Percentiles rank a stretch among this genome's conserved stretches.
Conservation (phyloP, 441 rosid genomes). For the Viola pubescens region DNA sequence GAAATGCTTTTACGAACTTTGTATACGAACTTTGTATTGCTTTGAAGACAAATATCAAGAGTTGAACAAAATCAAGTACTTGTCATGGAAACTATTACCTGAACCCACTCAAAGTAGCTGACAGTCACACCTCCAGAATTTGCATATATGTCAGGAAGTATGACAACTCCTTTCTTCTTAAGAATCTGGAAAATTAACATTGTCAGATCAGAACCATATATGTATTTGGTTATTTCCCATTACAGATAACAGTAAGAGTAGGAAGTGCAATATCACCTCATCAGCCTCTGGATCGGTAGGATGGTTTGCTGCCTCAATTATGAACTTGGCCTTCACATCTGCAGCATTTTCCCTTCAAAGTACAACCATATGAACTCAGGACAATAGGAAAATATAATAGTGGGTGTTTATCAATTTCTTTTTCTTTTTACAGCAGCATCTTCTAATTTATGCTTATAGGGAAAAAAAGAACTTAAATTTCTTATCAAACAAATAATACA, state of each 20-base stretch:
- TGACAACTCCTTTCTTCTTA: conserved; percentile 73
- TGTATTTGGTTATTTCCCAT: not conserved
- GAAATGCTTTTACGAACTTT: not conserved
- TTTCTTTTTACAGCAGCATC: no score
- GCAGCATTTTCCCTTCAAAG: conserved; percentile 77
- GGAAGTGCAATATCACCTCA: conserved; percentile 38
- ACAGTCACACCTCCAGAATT: conserved; percentile 94
- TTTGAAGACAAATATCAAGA: not conserved
- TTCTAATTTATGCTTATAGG: no score
- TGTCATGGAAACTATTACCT: conserved; percentile 35
- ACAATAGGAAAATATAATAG: no score
- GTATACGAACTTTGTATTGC: not conserved
- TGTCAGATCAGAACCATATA: not conserved
- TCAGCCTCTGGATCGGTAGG: conserved; percentile 97
- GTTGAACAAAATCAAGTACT: not conserved
- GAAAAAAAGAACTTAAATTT: no score
- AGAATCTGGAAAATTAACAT: conserved; percentile 49
- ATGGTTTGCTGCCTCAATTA: conserved; percentile 92
- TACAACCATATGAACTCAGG: not conserved
- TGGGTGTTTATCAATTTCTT: no score
- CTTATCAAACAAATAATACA: no score
- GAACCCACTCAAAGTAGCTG: conserved; percentile 97
- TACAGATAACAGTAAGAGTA: not conserved
- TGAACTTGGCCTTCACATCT: conserved; percentile 88
- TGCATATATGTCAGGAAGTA: conserved; percentile 92